Evolutionary conservation across 208 protist species (phyloP), one percentile per base, ranked within the genome.

Genomic region (Trypanosoma rangeli): DNA sequence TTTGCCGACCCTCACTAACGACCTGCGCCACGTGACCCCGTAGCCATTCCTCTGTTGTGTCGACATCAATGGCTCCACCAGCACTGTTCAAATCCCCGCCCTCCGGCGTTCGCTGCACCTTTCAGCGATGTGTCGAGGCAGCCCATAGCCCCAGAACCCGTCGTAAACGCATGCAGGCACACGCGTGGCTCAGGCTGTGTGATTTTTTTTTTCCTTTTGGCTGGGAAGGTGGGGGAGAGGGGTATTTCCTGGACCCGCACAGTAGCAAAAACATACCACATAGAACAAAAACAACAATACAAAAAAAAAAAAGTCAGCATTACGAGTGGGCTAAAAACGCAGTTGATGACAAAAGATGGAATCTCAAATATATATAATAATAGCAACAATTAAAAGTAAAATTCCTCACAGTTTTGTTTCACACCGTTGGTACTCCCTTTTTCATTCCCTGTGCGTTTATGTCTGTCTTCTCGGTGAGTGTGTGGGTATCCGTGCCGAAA

Each of bases 1-100:
- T 80, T 37, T 86, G 76, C 2, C 77, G 82, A 7, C 85, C 85
- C 22, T 75, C 64, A 9, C 55, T 53, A 9, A 94, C 83, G 29
- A 84, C 80, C 53, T 67, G 79, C 33, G 74, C 56, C 37, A 88
- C 42, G 33, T 82, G 63, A 15, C 16, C 12, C 7, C 64, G 20
- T n/a, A 88, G n/a, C 86, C 86, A 94, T 9, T 54, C 73, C 8
- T 69, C 66, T 8, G 68, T 69, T 64, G 78, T 70, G 28, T 88
- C 83, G 8, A 24, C 26, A 59, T 66, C 70, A 42, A 84, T 2
- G 3, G 56, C 66, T 20, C 44, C 39, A 26, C 42, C 31, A 0
- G 9, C 56, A 10, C 18, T 18, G 16, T 7, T 62, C 57, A 1
- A 18, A 18, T 44, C 57, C 37, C 12, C 35, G 13, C 8, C 35